These are phyloP conservation scores for Eucalyptus marginata DNA, from an alignment of 345 rosid species.

Conservation along the genomic window DNA sequence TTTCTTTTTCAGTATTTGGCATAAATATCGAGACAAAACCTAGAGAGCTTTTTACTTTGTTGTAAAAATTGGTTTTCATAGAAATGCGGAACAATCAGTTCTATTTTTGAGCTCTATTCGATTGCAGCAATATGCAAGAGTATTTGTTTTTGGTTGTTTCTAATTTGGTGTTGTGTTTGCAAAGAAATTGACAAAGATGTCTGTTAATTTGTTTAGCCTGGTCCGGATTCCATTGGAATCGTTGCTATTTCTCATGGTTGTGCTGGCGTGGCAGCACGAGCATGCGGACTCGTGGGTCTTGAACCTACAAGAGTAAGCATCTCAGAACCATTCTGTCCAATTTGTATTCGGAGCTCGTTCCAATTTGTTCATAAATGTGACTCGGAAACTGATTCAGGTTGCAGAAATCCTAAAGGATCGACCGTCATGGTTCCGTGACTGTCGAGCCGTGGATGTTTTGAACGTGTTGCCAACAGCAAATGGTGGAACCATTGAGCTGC, in stretches of 20 bases:
- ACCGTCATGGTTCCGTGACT: conserved; percentile 97
- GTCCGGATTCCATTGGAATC: conserved; percentile 99
- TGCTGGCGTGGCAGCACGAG: conserved; percentile 99
- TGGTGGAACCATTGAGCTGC: conserved; percentile 99
- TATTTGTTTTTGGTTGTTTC: background rate
- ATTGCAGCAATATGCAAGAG: background rate
- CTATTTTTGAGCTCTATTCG: background rate
- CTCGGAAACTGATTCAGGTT: conserved; percentile 35
- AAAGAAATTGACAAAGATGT: background rate
- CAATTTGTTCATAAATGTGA: background rate
- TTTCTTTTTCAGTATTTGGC: background rate
- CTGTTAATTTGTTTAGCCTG: conserved; percentile 59
- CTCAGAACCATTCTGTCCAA: background rate
- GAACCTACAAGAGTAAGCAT: conserved; percentile 94
- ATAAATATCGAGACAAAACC: background rate
- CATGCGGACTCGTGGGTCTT: conserved; percentile 99
- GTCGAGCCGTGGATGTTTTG: conserved; percentile 97
- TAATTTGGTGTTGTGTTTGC: background rate
- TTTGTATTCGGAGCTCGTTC: background rate
- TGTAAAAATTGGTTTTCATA: background rate
- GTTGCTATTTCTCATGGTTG: conserved; percentile 99
- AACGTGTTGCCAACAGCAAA: conserved; percentile 96
- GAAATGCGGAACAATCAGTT: background rate
- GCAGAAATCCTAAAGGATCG: conserved; percentile 99
- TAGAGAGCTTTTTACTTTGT: background rate